Conservation (phyloP, 2,329 filamentous ascomycete genomes). For the Diplodia sapinea region DNA sequence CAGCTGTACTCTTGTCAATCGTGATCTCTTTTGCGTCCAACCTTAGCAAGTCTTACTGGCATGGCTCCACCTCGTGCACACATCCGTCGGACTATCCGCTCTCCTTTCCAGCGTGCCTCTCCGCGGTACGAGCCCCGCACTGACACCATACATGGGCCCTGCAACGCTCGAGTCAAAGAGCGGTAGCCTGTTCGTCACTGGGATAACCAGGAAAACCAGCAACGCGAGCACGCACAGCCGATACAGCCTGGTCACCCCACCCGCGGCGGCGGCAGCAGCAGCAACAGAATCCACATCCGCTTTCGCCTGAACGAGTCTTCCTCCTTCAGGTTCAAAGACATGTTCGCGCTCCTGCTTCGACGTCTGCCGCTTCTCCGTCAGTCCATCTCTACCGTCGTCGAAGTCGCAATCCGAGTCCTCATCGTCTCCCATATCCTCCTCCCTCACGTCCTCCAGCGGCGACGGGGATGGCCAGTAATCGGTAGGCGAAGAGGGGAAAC, state of each 20-base stretch:
- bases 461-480: not conserved
- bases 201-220: constrained; percentile 11
- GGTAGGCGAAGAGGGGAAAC: not conserved
- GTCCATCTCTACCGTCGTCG: not conserved
- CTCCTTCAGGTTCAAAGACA: not conserved
- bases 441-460: constrained; percentile 7
- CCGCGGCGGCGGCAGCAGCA: not conserved
- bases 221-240: constrained; percentile 15
- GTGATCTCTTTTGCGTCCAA: not conserved
- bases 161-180: not conserved
- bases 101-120: constrained; percentile 32
- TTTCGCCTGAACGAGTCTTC: not conserved
- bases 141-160: not conserved
- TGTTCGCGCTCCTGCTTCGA: not conserved
- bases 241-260: constrained; percentile 2
- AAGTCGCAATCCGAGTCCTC: not conserved
- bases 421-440: constrained; percentile 1
- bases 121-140: not conserved
- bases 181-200: constrained; percentile 3
- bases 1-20: constrained; percentile 49
- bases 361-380: not conserved
- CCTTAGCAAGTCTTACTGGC: constrained; percentile 36
- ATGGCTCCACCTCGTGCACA: constrained; percentile 48
- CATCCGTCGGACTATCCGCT: constrained; percentile 42
- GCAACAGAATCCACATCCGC: not conserved